Conservation (phyloP, 1,284 basidiomycete species). For the Marasmius fiardii region DNA sequence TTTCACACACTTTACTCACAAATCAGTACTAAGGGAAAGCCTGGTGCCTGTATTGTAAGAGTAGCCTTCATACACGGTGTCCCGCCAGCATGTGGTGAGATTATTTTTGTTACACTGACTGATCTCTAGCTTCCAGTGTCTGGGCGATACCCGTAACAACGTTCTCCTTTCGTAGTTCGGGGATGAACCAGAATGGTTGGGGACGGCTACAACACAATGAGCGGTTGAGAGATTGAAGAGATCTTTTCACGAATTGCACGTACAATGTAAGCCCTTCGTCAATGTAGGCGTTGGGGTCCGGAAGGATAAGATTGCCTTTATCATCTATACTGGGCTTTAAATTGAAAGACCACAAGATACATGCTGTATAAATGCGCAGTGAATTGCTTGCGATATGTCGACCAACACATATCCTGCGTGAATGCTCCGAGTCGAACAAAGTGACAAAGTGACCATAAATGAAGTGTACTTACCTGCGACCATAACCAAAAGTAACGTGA, state of each 20-base stretch:
- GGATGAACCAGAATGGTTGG: neutral
- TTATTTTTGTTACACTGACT: neutral
- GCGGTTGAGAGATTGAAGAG: neutral
- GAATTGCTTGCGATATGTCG: slow-evolving; percentile 15
- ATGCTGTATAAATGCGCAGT: slow-evolving; percentile 15
- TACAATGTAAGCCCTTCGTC: slow-evolving; percentile 7
- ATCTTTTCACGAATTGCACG: neutral
- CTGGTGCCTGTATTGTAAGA: too few species aligned
- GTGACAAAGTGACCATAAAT: neutral
- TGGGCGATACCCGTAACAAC: neutral
- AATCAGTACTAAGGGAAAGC: too few species aligned
- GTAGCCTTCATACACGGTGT: too few species aligned
- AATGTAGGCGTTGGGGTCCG: neutral
- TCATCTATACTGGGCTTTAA: neutral
- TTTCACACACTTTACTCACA: too few species aligned
- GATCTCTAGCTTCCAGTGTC: neutral
- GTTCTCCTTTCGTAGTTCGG: neutral
- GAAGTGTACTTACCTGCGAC: slow-evolving; percentile 11
- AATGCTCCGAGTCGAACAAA: slow-evolving; percentile 3
- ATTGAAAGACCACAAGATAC: slow-evolving; percentile 15
- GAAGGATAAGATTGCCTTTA: slow-evolving; percentile 1
- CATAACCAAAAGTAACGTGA: slow-evolving; percentile 19
- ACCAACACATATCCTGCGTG: slow-evolving; percentile 18
- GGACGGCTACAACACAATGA: neutral
- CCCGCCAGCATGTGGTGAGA: too few species aligned